phyloP scores from a whole-genome alignment of 2,329 filamentous ascomycete species.

The Tricladium varicosporioides region DNA sequence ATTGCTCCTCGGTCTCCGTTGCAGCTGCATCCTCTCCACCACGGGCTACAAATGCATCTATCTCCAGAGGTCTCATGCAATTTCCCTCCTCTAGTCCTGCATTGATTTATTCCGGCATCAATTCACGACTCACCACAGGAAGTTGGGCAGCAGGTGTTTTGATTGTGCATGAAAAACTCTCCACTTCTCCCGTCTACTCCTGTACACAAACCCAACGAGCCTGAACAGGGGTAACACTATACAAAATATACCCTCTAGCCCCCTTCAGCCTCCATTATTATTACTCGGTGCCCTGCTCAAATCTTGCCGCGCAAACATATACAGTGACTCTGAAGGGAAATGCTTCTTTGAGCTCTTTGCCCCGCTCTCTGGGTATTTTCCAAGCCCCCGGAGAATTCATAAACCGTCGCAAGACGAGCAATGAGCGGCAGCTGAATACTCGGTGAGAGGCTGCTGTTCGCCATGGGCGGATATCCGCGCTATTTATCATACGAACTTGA shows the following conservation, averaged over 20 bases:
- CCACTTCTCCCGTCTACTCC: background rate
- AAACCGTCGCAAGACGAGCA: background rate
- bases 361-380: background rate
- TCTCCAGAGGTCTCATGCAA: background rate
- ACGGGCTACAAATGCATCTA: background rate
- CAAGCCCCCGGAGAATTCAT: background rate
- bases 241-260: background rate
- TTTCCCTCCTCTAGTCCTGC: background rate
- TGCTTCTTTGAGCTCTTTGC: background rate
- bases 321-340: background rate
- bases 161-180: background rate
- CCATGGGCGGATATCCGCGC: background rate
- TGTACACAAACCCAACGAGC: constrained; percentile 7
- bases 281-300: background rate
- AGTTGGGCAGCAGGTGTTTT: background rate
- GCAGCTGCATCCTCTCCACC: background rate
- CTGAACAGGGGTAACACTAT: background rate
- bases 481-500: background rate
- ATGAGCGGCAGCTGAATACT: background rate
- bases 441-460: background rate
- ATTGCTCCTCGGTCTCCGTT: background rate
- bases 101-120: background rate
- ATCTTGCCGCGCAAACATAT: background rate
- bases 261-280: background rate
- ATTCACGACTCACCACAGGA: background rate